Base-by-base conservation (phyloP, 78 protist species). In the Tieghemostelium lacteum region DNA sequence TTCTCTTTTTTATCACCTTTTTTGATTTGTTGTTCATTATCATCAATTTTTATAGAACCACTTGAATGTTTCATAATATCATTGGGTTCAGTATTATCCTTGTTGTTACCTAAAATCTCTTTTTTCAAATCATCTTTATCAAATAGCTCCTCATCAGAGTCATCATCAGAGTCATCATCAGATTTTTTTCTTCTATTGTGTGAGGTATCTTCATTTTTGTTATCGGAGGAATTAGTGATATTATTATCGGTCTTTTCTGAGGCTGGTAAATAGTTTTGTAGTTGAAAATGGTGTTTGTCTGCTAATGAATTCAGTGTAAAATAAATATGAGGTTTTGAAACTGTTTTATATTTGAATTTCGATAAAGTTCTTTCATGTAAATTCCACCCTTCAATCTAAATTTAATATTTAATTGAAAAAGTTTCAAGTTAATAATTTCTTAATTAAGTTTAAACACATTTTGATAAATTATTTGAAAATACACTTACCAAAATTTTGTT, bases 231-330 rank as follows among this genome's bases (percentile, higher is more conserved):
- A 22, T 20, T 40, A 37, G 2, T 52, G n/a, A 19, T 73, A 52
- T 65, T 36, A 57, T 54, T 14, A 45, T n/a, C 28, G 40, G 3
- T 39, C 24, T 26, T 57, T 55, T 73, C 50, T 58, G 10, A 22
- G 19, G 1, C 34, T 31, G 33, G 3, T 31, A 55, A 22, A 16
- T 69, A 45, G 5, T 45, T 69, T 52, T 39, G 49, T 71, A 71
- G 20, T 33, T 31, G 45, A 42, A 71, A 71, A 33, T 52, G 36
- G 50, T 50, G 61, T 52, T 71, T 71, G 7, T 71, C 77, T 16
- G 88, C 88, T 28, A 55, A 17, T 16, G 77, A 66, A 26, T 75
- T 45, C 22, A 78, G 55, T 54, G 28, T 20, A 28, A 78, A 78
- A 50, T 39, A 78, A 0, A 83, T 28, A 20, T 31, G 28, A 24